These are phyloP conservation scores for Lepidium africanum DNA, from an alignment of 345 rosid species.

Conservation along the genomic window DNA sequence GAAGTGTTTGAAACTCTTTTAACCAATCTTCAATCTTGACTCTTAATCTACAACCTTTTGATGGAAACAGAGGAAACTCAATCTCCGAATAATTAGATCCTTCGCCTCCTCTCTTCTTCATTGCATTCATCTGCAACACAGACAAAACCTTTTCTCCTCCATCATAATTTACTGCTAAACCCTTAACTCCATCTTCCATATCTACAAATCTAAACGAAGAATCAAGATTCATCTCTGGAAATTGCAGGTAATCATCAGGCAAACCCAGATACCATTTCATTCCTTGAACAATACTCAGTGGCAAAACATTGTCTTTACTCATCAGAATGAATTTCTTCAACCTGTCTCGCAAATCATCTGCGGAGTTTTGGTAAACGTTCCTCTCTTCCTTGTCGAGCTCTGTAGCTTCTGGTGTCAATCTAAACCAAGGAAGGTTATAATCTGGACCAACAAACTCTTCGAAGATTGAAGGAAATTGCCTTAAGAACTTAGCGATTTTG, in stretches of 20 bases:
- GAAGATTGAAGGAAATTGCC: conserved; percentile 69
- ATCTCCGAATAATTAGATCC: conserved; percentile 26
- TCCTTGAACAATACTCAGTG: conserved; percentile 66
- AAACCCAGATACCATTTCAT: conserved; percentile 86
- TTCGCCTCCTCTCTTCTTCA: conserved; percentile 27
- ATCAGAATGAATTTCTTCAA: conserved; percentile 59
- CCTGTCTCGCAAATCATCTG: conserved; percentile 48
- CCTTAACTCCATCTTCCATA: conserved; percentile 61
- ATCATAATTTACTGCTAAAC: conserved; percentile 41
- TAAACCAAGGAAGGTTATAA: conserved; percentile 83
- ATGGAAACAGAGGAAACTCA: conserved; percentile 73
- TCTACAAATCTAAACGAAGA: conserved; percentile 56
- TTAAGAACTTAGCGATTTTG: conserved; percentile 59
- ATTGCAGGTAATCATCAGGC: conserved; percentile 49
- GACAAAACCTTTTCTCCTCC: conserved; percentile 39
- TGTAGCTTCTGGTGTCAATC: conserved; percentile 59
- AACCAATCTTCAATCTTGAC: conserved; percentile 66
- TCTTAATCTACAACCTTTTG: conserved; percentile 70
- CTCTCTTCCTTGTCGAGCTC: conserved; percentile 57
- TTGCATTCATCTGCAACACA: conserved; percentile 53
- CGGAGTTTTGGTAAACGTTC: conserved; percentile 34
- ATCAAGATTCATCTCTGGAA: conserved; percentile 34
- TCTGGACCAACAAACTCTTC: conserved; percentile 72
- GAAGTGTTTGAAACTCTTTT: conserved; percentile 57
- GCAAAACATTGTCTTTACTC: conserved; percentile 64